A percentile compares a stretch with the other conserved stretches of the same genome.
phyloP scores from a whole-genome alignment of 306 rosid species.

The Malus domestica region DNA sequence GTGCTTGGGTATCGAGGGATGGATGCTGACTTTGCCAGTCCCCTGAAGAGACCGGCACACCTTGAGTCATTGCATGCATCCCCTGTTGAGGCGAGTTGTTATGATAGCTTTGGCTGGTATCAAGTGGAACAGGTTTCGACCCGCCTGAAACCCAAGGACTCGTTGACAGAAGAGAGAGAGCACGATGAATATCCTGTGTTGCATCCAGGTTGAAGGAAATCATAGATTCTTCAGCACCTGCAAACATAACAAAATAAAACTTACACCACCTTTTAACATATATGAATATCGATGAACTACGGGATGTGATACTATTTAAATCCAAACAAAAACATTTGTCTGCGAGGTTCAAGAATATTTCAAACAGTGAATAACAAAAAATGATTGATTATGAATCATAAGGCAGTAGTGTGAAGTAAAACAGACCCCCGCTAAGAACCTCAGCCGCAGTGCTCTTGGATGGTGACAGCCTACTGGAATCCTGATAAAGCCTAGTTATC shows the following conservation, averaged over 20 bases:
- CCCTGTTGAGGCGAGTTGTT: constrained; percentile 21
- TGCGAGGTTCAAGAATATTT: neutral
- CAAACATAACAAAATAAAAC: constrained; percentile 8
- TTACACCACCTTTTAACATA: neutral
- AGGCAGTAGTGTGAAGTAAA: neutral
- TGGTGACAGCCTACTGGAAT: constrained; percentile 32
- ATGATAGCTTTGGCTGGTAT: constrained; percentile 15
- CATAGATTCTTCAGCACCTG: constrained; percentile 59
- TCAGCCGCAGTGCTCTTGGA: constrained; percentile 34
- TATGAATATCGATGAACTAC: neutral
- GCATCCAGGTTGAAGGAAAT: constrained; percentile 30
- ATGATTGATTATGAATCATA: neutral
- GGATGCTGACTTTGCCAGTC: constrained; percentile 44
- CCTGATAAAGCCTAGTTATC: constrained; percentile 28
- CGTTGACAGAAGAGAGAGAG: constrained; percentile 99
- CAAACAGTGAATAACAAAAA: neutral
- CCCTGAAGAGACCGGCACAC: constrained; percentile 31
- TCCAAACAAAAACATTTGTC: neutral
- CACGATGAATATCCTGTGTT: constrained; percentile 52
- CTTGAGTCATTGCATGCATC: constrained; percentile 25
- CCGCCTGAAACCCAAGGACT: constrained; percentile 51
- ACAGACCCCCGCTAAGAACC: constrained; percentile 46
- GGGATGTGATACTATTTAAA: neutral
- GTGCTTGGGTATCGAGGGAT: constrained; percentile 5
- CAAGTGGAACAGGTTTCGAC: constrained; percentile 29